Conservation (phyloP, 805 yeast species). For the Clavispora phyllophila region DNA sequence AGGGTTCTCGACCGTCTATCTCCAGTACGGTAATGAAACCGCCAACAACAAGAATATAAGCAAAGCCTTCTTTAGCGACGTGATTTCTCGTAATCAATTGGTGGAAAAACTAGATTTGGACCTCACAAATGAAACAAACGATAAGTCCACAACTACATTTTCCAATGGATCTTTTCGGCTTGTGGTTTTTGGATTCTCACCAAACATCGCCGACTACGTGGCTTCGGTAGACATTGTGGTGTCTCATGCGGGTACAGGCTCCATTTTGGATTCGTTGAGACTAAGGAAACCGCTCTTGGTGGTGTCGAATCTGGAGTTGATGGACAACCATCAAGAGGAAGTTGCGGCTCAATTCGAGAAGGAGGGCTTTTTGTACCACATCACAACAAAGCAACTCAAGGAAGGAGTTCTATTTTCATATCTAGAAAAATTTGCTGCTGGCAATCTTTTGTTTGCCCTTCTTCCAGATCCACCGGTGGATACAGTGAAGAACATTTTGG, state of each 20-base stretch:
- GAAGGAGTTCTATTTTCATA: constrained; percentile 6
- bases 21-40: constrained; percentile 33
- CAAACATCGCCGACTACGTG: constrained; percentile 34
- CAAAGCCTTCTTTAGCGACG: constrained; percentile 16
- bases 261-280: constrained; percentile 74
- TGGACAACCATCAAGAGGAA: constrained; percentile 25
- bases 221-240: constrained; percentile 53
- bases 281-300: constrained; percentile 54
- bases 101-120: constrained; percentile 9
- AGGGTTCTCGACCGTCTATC: constrained; percentile 28
- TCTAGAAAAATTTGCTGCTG: constrained; percentile 5
- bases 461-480: constrained; percentile 11
- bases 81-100: constrained; percentile 11
- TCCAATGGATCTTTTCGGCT: constrained; percentile 10
- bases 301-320: constrained; percentile 64
- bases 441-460: constrained; percentile 3
- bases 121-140: constrained; percentile 12
- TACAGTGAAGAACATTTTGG: constrained; percentile 5
- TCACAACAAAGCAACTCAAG: constrained; percentile 4
- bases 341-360: constrained; percentile 12
- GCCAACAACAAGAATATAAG: constrained; percentile 18
- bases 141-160: constrained; percentile 11
- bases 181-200: constrained; percentile 25
- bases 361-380: constrained; percentile 6
- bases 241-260: constrained; percentile 91